phyloP scores from a whole-genome alignment of 2,329 filamentous ascomycete species.

The Fusarium musae region DNA sequence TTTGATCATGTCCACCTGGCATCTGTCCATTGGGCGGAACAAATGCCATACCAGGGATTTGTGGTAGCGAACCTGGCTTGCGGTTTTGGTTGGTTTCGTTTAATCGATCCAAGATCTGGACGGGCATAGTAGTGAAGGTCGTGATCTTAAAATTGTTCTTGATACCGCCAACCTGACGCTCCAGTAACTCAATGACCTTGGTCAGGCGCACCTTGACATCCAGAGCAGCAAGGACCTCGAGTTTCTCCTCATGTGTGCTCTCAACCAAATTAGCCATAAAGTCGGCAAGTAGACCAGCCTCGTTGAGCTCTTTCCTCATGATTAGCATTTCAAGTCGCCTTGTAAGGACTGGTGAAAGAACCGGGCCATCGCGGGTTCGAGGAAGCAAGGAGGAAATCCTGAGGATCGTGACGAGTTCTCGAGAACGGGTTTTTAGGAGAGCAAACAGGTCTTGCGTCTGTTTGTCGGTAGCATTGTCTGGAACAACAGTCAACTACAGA shows the following conservation, averaged over 20 bases:
- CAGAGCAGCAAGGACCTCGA: conserved; percentile 84
- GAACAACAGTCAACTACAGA: conserved; percentile 14
- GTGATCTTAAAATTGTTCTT: conserved; percentile 91
- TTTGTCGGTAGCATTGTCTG: conserved; percentile 59
- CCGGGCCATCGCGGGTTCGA: conserved; percentile 70
- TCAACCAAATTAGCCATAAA: conserved; percentile 97
- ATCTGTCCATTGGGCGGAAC: conserved; percentile 49
- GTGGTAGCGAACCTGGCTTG: conserved; percentile 46
- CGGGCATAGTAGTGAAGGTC: conserved; percentile 74
- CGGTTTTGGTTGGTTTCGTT: conserved; percentile 52
- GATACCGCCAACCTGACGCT: conserved; percentile 82
- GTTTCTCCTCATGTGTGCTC: conserved; percentile 88
- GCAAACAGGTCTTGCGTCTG: conserved; percentile 78
- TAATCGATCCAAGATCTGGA: conserved; percentile 69
- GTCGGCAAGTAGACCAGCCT: conserved; percentile 88
- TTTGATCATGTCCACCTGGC: conserved; percentile 60
- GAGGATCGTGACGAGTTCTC: conserved; percentile 86
- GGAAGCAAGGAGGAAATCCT: conserved; percentile 87
- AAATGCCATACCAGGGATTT: conserved; percentile 55
- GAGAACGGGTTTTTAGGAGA: conserved; percentile 83
- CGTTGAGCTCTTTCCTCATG: conserved; percentile 79
- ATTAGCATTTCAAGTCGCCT: conserved; percentile 90
- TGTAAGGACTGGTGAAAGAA: conserved; percentile 84
- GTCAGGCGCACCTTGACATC: conserved; percentile 82
- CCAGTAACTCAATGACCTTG: conserved; percentile 84